Conservation (phyloP, 768 basidiomycete genomes). For the Rhodosporidiobolus odoratus region DNA sequence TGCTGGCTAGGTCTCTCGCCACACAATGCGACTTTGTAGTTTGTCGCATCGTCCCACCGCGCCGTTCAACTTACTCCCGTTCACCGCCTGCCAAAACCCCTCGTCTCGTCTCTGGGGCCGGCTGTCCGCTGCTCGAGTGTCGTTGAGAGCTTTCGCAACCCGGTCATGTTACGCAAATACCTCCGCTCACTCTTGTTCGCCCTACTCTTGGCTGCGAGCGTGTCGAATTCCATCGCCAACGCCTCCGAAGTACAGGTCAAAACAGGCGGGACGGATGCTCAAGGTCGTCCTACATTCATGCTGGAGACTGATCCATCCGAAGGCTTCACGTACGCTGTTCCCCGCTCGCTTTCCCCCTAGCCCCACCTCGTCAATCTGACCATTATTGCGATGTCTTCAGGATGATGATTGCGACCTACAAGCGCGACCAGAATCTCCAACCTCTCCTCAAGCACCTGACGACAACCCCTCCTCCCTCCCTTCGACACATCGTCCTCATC, state of each 20-base stretch:
- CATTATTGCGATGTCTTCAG: neutral
- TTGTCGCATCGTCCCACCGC: no score
- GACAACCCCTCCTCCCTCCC: constrained; percentile 25
- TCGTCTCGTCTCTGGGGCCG: no score
- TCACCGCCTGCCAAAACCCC: no score
- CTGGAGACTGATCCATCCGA: constrained; percentile 16
- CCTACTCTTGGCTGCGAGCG: no score
- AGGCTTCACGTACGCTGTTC: constrained; percentile 27
- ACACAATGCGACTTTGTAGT: no score
- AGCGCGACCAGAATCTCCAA: constrained; percentile 27
- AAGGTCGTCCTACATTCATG: neutral
- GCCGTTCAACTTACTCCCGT: no score
- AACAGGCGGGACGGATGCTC: neutral
- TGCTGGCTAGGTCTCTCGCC: no score
- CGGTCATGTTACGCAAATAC: no score
- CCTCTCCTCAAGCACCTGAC: constrained; percentile 32
- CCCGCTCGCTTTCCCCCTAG: neutral
- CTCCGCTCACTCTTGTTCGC: no score
- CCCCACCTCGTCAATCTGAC: neutral
- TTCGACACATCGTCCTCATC: constrained; percentile 34
- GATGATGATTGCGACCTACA: constrained; percentile 36
- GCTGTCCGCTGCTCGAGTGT: no score
- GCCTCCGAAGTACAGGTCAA: neutral
- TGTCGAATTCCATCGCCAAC: no score
- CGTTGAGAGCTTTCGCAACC: no score